These are phyloP conservation scores for Puya raimondii DNA, from an alignment of 176 grass and related monocot species.

Conservation along the genomic window DNA sequence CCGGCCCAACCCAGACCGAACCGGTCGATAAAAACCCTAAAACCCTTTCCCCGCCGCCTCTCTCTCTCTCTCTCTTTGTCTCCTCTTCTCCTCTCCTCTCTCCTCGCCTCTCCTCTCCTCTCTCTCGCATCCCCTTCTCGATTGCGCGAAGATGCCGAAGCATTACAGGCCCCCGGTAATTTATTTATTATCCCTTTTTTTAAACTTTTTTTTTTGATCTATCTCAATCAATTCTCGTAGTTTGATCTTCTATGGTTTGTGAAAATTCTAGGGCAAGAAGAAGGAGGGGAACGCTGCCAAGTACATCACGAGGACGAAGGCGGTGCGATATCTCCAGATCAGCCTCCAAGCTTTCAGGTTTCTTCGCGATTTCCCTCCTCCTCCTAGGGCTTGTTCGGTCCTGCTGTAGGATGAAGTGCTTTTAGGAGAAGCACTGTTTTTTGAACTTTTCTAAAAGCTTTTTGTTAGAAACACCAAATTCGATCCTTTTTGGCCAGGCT, in stretches of 20 bases:
- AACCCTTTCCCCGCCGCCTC: too few species aligned
- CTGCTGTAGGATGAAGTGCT: neutral
- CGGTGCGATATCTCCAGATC: conserved; percentile 70
- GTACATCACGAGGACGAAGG: conserved; percentile 93
- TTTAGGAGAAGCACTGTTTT: neutral
- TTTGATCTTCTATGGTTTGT: conserved; percentile 1
- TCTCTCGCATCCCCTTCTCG: neutral
- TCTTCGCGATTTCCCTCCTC: neutral
- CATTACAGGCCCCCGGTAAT: conserved; percentile 77
- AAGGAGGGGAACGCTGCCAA: conserved; percentile 95
- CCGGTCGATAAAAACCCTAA: too few species aligned
- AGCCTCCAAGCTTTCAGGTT: conserved; percentile 72
- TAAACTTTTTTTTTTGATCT: neutral
- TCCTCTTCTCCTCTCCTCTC: neutral
- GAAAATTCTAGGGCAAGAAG: conserved; percentile 61
- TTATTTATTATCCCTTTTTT: neutral
- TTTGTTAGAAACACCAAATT: too few species aligned
- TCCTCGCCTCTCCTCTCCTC: neutral
- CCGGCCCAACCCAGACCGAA: too few species aligned
- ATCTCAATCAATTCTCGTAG: neutral
- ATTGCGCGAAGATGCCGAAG: conserved; percentile 57
- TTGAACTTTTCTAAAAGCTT: too few species aligned
- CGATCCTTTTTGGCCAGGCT: too few species aligned
- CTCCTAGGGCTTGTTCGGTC: neutral
- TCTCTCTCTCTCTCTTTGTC: too few species aligned